phyloP scores from a whole-genome alignment of 257 asterid genomes.

The Coffea canephora region DNA sequence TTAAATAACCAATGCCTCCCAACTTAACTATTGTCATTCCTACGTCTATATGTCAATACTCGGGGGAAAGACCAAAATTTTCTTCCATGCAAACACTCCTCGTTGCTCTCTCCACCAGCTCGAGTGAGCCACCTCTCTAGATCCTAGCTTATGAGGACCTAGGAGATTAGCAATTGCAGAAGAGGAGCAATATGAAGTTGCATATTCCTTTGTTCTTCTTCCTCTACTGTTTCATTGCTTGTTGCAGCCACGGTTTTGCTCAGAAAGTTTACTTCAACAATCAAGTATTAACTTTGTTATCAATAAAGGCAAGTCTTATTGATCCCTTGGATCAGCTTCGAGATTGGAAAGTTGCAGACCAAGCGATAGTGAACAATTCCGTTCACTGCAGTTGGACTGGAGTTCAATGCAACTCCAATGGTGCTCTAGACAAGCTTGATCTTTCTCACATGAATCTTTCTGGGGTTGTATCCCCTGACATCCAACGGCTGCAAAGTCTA shows the following conservation, averaged over 20 bases:
- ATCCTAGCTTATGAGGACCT: conserved; percentile 10
- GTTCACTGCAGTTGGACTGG: conserved; percentile 68
- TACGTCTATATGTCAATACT: conserved; percentile 20
- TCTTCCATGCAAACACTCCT: conserved; percentile 20
- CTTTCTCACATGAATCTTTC: conserved; percentile 67
- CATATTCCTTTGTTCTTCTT: conserved; percentile 29
- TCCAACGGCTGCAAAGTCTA: conserved; percentile 39
- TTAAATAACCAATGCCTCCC: conserved; percentile 28
- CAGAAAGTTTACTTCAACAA: conserved; percentile 16
- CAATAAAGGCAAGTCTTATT: conserved; percentile 45
- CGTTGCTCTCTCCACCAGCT: conserved; percentile 21
- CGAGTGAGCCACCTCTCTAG: conserved; percentile 29
- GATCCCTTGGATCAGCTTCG: conserved; percentile 57
- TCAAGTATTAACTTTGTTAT: conserved; percentile 45
- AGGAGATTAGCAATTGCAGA: conserved; percentile 9
- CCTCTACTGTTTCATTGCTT: conserved; percentile 17
- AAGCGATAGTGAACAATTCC: conserved; percentile 17
- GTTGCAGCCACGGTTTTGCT: conserved; percentile 22
- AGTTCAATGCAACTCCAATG: conserved; percentile 54
- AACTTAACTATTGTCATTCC: conserved; percentile 20
- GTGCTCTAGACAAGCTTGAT: conserved; percentile 50
- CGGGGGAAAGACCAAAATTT: conserved; percentile 23
- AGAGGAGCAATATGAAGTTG: conserved; percentile 38
- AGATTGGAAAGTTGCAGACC: conserved; percentile 48
- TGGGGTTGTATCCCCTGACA: conserved; percentile 46